phyloP scores from a whole-genome alignment of 2,329 filamentous ascomycete genomes.

The Botrytis pseudocinerea region DNA sequence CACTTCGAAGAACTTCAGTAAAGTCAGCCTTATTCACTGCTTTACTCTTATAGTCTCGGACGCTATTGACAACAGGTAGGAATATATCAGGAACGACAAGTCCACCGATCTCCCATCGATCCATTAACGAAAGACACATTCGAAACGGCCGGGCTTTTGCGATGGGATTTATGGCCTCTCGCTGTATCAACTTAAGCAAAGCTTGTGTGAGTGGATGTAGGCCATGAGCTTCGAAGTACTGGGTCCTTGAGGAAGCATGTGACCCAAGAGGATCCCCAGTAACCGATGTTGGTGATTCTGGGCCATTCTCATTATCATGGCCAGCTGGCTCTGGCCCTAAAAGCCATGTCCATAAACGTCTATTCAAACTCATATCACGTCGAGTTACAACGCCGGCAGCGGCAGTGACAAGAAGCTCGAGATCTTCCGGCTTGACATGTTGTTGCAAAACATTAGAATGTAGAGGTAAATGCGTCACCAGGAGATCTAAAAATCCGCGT shows the following conservation, averaged over 20 bases:
- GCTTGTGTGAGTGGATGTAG: slow-evolving; percentile 72
- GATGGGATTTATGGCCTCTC: slow-evolving; percentile 51
- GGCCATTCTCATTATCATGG: slow-evolving; percentile 50
- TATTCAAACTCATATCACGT: slow-evolving; percentile 94
- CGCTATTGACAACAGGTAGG: slow-evolving; percentile 77
- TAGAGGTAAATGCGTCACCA: slow-evolving; percentile 87
- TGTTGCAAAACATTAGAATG: slow-evolving; percentile 78
- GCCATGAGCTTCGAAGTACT: slow-evolving; percentile 82
- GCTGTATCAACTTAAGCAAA: slow-evolving; percentile 73
- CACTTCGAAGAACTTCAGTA: slow-evolving; percentile 85
- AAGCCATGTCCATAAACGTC: slow-evolving; percentile 94
- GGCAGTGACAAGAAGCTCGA: slow-evolving; percentile 78
- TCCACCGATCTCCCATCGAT: slow-evolving; percentile 95
- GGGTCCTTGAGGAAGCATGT: slow-evolving; percentile 57
- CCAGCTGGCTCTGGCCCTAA: slow-evolving; percentile 69
- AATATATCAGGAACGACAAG: slow-evolving; percentile 87
- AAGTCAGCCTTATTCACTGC: slow-evolving; percentile 70
- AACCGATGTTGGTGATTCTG: slow-evolving; percentile 47
- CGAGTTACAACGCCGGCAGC: slow-evolving; percentile 85
- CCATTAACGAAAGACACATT: slow-evolving; percentile 94
- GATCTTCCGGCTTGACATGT: slow-evolving; percentile 69
- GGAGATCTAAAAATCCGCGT: slow-evolving; percentile 86
- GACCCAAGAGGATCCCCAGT: slow-evolving; percentile 34
- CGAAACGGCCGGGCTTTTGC: slow-evolving; percentile 84
- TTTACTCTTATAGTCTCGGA: slow-evolving; percentile 69